These are phyloP conservation scores for Mortierella sp. DNA, from an alignment of 371 early-diverging fungal genomes.

Conservation along the genomic window DNA sequence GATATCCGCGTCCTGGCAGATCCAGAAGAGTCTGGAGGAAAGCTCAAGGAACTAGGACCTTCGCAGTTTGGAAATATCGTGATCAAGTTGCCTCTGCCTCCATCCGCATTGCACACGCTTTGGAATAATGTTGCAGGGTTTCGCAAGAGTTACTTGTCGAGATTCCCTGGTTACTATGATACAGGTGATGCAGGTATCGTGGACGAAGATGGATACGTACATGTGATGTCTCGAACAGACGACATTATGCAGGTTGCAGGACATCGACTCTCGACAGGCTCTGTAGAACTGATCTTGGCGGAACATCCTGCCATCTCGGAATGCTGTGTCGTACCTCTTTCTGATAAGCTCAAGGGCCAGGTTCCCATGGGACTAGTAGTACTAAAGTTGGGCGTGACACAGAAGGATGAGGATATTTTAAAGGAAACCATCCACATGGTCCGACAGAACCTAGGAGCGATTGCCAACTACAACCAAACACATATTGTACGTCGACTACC, in stretches of 20 bases:
- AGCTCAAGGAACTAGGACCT: slow-evolving; percentile 49
- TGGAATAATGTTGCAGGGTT: slow-evolving; percentile 87
- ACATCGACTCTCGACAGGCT: slow-evolving; percentile 93
- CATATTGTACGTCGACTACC: slow-evolving; percentile 83
- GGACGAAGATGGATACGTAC: slow-evolving; percentile 82
- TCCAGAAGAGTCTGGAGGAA: slow-evolving; percentile 42
- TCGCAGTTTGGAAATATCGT: slow-evolving; percentile 83
- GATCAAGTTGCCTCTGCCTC: slow-evolving; percentile 85
- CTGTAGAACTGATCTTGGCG: slow-evolving; percentile 87
- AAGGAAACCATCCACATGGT: slow-evolving; percentile 65
- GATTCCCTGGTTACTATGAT: slow-evolving; percentile 88
- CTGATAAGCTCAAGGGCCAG: slow-evolving; percentile 77
- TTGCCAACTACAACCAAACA: slow-evolving; percentile 79
- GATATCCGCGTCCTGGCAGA: slow-evolving; percentile 71
- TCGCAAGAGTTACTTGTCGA: slow-evolving; percentile 78
- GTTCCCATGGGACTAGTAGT: slow-evolving; percentile 76
- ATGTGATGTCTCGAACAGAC: slow-evolving; percentile 90
- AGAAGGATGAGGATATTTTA: slow-evolving; percentile 48
- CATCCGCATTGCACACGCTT: slow-evolving; percentile 78
- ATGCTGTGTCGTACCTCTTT: slow-evolving; percentile 77
- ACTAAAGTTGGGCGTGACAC: slow-evolving; percentile 57
- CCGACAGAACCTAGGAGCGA: slow-evolving; percentile 78
- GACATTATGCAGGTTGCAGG: slow-evolving; percentile 96
- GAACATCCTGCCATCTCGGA: slow-evolving; percentile 83
- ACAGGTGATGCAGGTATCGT: slow-evolving; percentile 88